Conservation (phyloP, 805 yeast genomes). For the Millerago galiae region DNA sequence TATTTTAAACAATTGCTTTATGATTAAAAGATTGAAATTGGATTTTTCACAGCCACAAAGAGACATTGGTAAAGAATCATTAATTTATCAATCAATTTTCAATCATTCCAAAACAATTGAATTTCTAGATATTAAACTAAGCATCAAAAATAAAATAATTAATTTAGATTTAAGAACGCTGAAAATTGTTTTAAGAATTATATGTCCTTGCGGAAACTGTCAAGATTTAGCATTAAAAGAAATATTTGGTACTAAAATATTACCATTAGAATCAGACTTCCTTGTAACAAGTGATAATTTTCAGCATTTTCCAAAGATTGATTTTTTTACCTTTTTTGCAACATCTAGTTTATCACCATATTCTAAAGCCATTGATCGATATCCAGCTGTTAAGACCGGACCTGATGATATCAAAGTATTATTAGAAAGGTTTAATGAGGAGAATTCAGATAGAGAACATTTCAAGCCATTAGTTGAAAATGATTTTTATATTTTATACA, state of each 20-base stretch:
- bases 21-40: slow-evolving; percentile 32
- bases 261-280: slow-evolving; percentile 26
- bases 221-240: slow-evolving; percentile 21
- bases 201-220: slow-evolving; percentile 19
- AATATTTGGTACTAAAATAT: slow-evolving; percentile 29
- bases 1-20: slow-evolving; percentile 25
- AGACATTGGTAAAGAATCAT: slow-evolving; percentile 27
- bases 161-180: slow-evolving; percentile 16
- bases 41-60: slow-evolving; percentile 32
- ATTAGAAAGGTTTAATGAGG: slow-evolving; percentile 22
- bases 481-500: slow-evolving; percentile 30
- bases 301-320: slow-evolving; percentile 27
- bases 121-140: slow-evolving; percentile 33
- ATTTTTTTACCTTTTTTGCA: slow-evolving; percentile 31
- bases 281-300: slow-evolving; percentile 20
- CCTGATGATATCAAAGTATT: slow-evolving; percentile 30
- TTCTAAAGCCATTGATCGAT: slow-evolving; percentile 36
- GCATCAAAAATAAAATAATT: slow-evolving; percentile 10
- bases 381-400: slow-evolving; percentile 37
- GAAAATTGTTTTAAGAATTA: slow-evolving; percentile 9
- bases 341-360: slow-evolving; percentile 32
- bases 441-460: slow-evolving; percentile 11
- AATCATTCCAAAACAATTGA: slow-evolving; percentile 28
- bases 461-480: slow-evolving; percentile 25
- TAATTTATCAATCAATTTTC: slow-evolving; percentile 29